These are phyloP conservation scores for Penstemon barbatus DNA, from an alignment of 257 asterid species.

Conservation along the genomic window DNA sequence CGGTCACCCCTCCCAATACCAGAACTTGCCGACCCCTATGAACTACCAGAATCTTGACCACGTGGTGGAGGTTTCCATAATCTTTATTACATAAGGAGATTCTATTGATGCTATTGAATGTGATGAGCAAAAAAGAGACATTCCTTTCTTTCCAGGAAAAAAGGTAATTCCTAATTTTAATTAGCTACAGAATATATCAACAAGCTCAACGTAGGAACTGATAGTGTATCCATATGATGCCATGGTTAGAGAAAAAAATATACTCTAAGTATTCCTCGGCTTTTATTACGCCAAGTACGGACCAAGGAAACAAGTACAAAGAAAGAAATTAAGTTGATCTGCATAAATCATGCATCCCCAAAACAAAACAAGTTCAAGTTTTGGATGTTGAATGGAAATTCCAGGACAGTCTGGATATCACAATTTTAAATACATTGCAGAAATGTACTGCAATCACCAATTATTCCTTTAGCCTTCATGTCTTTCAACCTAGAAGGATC, in stretches of 20 bases:
- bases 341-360: neutral
- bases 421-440: slow-evolving; percentile 20
- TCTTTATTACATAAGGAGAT: too few relatives aligned
- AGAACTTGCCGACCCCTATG: too few relatives aligned
- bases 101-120: too few relatives aligned
- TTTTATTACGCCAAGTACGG: slow-evolving; percentile 13
- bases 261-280: neutral
- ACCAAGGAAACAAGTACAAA: neutral
- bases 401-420: slow-evolving; percentile 17
- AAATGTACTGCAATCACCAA: slow-evolving; percentile 11
- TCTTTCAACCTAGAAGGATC: slow-evolving; percentile 9
- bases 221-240: neutral
- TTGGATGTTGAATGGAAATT: slow-evolving; percentile 3
- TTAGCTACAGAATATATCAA: too few relatives aligned
- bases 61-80: too few relatives aligned
- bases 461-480: slow-evolving; percentile 28
- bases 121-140: too few relatives aligned
- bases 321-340: neutral
- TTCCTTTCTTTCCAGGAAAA: too few relatives aligned
- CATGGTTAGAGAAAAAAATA: neutral
- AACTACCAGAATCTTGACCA: too few relatives aligned
- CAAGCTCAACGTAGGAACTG: neutral
- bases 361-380: neutral
- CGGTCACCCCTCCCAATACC: too few relatives aligned
- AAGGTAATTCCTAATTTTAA: too few relatives aligned